Evolutionary conservation across 2,329 filamentous ascomycete species (phyloP).

Genomic region (Akanthomyces dipterigenus): DNA sequence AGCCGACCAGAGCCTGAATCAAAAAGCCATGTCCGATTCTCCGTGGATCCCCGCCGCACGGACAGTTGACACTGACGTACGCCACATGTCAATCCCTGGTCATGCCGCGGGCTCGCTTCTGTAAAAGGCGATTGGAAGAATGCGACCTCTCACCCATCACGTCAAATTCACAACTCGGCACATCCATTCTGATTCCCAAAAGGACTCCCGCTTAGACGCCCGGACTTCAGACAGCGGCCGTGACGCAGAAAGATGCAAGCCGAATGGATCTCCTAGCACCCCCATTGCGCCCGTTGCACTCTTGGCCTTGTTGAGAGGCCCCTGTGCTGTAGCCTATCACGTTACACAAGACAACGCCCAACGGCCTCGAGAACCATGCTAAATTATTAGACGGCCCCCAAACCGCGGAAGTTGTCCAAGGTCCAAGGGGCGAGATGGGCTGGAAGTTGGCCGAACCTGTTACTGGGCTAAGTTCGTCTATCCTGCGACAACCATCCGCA

Average conservation of each 20-base stretch:
- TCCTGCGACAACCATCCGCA: not conserved
- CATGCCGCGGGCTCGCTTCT: not conserved
- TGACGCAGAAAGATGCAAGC: not conserved
- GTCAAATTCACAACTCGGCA: not conserved
- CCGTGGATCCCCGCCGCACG: not conserved
- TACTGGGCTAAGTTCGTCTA: not conserved
- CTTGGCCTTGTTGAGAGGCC: not conserved
- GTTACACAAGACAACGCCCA: not conserved
- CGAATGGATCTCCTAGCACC: not conserved
- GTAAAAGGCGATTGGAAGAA: not conserved
- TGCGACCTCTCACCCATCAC: not conserved
- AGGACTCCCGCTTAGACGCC: not conserved
- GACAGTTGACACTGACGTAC: not conserved
- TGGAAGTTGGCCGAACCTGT: not conserved
- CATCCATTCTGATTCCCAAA: not conserved
- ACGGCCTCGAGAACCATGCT: not conserved
- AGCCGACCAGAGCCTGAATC: too few relatives aligned
- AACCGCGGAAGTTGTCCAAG: not conserved
- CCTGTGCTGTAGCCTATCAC: not conserved
- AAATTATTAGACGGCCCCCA: not conserved
- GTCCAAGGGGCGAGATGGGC: too few relatives aligned
- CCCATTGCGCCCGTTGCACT: not conserved
- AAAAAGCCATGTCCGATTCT: not conserved
- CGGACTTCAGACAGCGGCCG: not conserved
- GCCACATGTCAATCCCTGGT: not conserved